phyloP scores from a whole-genome alignment of 306 rosid genomes.

The Lathyrus aphaca region DNA sequence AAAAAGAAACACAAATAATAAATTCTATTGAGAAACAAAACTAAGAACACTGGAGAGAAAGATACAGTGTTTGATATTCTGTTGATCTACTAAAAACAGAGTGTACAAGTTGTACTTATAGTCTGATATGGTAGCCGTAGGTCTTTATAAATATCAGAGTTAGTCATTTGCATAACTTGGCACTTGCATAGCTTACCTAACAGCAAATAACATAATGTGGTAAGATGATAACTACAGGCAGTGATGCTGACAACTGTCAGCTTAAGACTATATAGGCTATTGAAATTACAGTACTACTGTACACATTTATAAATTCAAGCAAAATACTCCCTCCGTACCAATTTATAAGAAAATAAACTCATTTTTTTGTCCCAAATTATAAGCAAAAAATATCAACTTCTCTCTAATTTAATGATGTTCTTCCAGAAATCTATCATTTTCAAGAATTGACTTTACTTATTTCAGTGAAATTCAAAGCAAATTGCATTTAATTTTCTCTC shows the following conservation, averaged over 20 bases:
- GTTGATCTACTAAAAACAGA: slow-evolving; percentile 4
- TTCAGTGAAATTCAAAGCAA: no score
- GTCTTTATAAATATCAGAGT: neutral
- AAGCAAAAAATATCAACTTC: no score
- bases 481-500: no score
- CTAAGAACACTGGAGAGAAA: neutral
- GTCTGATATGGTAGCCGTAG: neutral
- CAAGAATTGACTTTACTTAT: no score
- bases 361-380: no score
- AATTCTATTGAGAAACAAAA: slow-evolving; percentile 8
- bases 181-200: slow-evolving; percentile 10
- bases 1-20: slow-evolving; percentile 23
- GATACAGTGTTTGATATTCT: neutral
- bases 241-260: neutral
- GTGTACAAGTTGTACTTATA: neutral
- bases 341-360: no score
- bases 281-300: slow-evolving; percentile 1
- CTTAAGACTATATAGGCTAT: slow-evolving; percentile 4
- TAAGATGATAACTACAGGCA: slow-evolving; percentile 5
- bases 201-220: neutral
- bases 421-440: no score
- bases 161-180: neutral
- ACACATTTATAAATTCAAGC: slow-evolving; percentile 1
- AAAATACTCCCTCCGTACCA: neutral
- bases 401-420: no score